These are phyloP conservation scores for Teunomyces pallodes DNA, from an alignment of 805 yeast genomes.

Conservation along the genomic window DNA sequence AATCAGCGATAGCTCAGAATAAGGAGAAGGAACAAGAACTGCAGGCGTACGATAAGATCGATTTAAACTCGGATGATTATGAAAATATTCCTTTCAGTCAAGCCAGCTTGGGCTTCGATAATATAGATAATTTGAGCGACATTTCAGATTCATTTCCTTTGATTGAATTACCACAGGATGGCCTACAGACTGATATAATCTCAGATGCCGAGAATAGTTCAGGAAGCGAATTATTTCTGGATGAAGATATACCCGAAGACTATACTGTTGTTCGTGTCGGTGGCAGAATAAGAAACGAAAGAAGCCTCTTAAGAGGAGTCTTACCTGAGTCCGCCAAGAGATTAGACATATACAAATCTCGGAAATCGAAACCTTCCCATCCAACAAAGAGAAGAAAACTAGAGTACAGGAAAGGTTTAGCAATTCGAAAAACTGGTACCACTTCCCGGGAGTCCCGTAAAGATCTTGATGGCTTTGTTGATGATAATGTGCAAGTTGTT, in stretches of 20 bases:
- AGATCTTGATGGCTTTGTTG: conserved; percentile 17
- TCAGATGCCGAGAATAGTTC: not conserved
- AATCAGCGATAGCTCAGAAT: conserved; percentile 8
- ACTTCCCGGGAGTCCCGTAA: conserved; percentile 10
- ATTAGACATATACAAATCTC: conserved; percentile 21
- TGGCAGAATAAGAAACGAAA: conserved; percentile 22
- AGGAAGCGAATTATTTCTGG: conserved; percentile 3
- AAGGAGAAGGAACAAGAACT: conserved; percentile 9
- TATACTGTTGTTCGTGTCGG: conserved; percentile 16
- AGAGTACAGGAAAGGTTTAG: conserved; percentile 36
- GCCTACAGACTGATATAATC: not conserved
- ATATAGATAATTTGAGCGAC: not conserved
- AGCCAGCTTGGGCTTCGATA: not conserved
- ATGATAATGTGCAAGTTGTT: conserved; percentile 14
- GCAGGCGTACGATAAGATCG: conserved; percentile 1
- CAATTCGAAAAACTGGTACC: conserved; percentile 25
- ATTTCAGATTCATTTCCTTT: not conserved
- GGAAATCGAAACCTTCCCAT: conserved; percentile 2
- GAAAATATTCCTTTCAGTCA: not conserved
- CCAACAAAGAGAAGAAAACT: conserved; percentile 1
- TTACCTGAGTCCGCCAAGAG: conserved; percentile 42
- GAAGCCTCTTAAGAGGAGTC: conserved; percentile 32
- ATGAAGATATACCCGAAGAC: conserved; percentile 9
- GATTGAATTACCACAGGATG: not conserved
- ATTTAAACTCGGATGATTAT: not conserved